A percentile compares a stretch with the other conserved stretches of the same genome.
phyloP scores from a whole-genome alignment of 805 yeast species.

The Candida golubevii region DNA sequence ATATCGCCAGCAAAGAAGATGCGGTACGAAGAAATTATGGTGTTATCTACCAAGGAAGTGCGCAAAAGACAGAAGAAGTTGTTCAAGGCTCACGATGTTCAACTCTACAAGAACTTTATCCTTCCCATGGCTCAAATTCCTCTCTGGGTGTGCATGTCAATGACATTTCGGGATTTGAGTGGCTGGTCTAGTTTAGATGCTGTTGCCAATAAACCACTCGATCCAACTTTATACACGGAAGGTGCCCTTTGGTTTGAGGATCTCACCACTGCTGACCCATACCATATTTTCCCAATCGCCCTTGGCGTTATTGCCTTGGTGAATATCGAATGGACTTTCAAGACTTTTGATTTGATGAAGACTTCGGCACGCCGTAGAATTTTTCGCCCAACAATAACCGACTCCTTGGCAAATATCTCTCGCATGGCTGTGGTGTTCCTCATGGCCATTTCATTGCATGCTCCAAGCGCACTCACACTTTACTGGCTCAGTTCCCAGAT shows the following conservation, averaged over 20 bases:
- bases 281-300: slow-evolving; percentile 60
- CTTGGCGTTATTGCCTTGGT: slow-evolving; percentile 68
- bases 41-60: slow-evolving; percentile 73
- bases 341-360: slow-evolving; percentile 53
- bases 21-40: slow-evolving; percentile 72
- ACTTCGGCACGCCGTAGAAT: slow-evolving; percentile 35
- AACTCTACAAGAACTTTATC: slow-evolving; percentile 72
- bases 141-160: slow-evolving; percentile 74
- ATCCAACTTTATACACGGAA: slow-evolving; percentile 46
- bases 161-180: slow-evolving; percentile 69
- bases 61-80: slow-evolving; percentile 67
- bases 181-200: slow-evolving; percentile 56
- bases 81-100: slow-evolving; percentile 65
- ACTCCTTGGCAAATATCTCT: slow-evolving; percentile 63
- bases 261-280: slow-evolving; percentile 57
- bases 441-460: slow-evolving; percentile 81
- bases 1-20: slow-evolving; percentile 40
- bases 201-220: slow-evolving; percentile 43
- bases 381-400: slow-evolving; percentile 54
- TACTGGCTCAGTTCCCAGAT: slow-evolving; percentile 88
- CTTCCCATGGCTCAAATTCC: slow-evolving; percentile 85
- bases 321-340: slow-evolving; percentile 79
- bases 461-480: slow-evolving; percentile 75
- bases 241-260: slow-evolving; percentile 61
- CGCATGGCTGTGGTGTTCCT: slow-evolving; percentile 73